Base-by-base conservation (phyloP, 257 asterid genomes). In the Scutellaria galericulata region DNA sequence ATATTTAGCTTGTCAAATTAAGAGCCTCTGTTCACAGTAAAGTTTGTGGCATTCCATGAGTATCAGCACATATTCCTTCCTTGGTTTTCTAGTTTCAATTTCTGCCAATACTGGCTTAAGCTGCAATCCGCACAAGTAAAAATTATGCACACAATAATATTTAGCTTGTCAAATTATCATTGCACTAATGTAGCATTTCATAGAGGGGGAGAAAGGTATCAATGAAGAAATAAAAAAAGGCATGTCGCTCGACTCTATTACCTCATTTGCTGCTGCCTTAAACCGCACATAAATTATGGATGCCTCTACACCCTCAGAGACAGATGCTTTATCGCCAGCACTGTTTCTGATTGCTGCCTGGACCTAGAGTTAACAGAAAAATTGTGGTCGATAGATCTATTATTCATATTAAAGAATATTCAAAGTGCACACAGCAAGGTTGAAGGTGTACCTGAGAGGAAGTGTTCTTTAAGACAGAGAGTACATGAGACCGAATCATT, bases 181-280 rank as follows among this genome's bases (percentile, higher is more conserved):
- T 4, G 37, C 37, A 31, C 5, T 31, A 31, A 31, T 31, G 20
- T 57, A 57, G 44, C 12, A 57, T 56, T 9, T 15, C 63, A 27
- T 39, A 56, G 62, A 24, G n/a, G 55, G 5, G 56, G 47, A 62
- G 39, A 57, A 44, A 44, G 42, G 45, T 57, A 14, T 58, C 45
- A 31, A 31, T 13, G 65, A 13, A 35, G 27, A 45, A 41, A 40
- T 18, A 62, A 62, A 14, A 31, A 35, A 77, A 46, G 40, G 45
- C 75, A 78, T 69, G 58, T 20, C 58, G 70, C 70, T 37, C 57
- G 68, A 77, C 53, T 56, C 12, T 52, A 45, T 51, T 65, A 88
- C 99, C 97, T 95, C 98, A 75, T 87, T 90, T 72, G 99, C 98
- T 57, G 96, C 98, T 71, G 97, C 98, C 88, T 95, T 92, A 81